Conservation (phyloP, 2,329 filamentous ascomycete genomes). For the Hymenotorrendiella dingleyae region DNA sequence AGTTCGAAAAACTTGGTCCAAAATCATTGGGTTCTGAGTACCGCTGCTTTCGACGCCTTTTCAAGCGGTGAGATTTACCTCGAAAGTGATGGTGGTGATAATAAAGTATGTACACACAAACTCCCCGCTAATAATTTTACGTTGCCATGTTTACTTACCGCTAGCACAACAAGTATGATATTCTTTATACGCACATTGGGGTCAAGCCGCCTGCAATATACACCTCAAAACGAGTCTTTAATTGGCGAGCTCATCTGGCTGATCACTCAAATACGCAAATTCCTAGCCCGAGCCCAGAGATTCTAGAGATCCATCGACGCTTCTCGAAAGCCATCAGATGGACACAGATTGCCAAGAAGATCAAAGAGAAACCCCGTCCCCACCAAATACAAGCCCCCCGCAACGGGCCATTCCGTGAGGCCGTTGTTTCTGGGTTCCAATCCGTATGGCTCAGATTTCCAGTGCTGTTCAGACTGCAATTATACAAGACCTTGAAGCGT, state of each 20-base stretch:
- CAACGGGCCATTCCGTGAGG: not conserved
- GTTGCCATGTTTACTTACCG: not conserved
- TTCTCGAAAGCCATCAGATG: conserved; percentile 8
- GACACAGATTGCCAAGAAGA: conserved; percentile 7
- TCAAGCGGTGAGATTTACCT: conserved; percentile 8
- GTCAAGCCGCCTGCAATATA: conserved; percentile 5
- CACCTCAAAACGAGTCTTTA: not conserved
- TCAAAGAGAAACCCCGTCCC: conserved; percentile 1
- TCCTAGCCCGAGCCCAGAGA: conserved; percentile 1
- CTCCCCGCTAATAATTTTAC: not conserved
- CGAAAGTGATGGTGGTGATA: too few species aligned
- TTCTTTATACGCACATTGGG: conserved; percentile 8
- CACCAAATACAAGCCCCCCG: not conserved
- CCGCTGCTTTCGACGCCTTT: conserved; percentile 2
- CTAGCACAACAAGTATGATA: conserved; percentile 9
- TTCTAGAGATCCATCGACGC: conserved; percentile 8
- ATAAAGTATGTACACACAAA: too few species aligned
- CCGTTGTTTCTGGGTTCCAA: conserved; percentile 2
- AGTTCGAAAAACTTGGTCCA: conserved; percentile 1
- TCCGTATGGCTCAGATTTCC: conserved; percentile 10
- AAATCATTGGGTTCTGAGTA: conserved; percentile 10
- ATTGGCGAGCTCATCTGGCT: conserved; percentile 10
- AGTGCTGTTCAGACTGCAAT: conserved; percentile 5
- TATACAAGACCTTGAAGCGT: conserved; percentile 8
- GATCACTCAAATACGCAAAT: conserved; percentile 9